Evolutionary conservation across 139 green algal species (phyloP), one percentile per base, ranked within the genome.

Genomic region (Chlorella sp.): DNA sequence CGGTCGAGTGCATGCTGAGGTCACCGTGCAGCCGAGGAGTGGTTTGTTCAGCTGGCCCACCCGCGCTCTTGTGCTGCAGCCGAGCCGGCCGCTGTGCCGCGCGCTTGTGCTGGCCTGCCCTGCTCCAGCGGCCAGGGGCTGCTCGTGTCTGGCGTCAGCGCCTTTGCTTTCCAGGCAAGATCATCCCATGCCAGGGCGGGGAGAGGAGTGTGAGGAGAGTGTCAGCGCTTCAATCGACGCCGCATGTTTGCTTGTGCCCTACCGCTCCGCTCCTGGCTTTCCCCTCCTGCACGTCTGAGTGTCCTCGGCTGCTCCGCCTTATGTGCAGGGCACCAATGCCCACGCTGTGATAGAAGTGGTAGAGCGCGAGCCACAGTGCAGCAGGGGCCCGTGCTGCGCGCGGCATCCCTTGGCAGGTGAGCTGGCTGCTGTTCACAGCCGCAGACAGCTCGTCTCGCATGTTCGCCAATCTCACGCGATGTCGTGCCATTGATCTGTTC

Each of bases 281-380:
- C 64, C 78, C 81, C 0, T 83, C 1, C 45, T 21, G 0, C 31
- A 36, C 31, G 9, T 25, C 58, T 41, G 38, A 21, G n/a, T 64
- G 7, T 29, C 11, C 14, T 35, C 53, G 23, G 23, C 11, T 17
- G 33, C 33, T 43, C 53, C 35, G 23, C 19, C 17, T 8, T 11
- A 80, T 72, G 63, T 70, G 35, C 79, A 87, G 73, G 87, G 87
- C 50, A 91, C 87, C 35, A 87, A 89, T 40, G 81, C 84, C 8
- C 79, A 86, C 50, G 81, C 67, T 1, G n/a, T 84, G 27, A 40
- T 87, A 17, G 60, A 72, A 6, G n/a, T 71, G 40, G 43, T 71
- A 0, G 69, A 81, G 29, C n/a, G n/a, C n/a, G n/a, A n/a, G n/a
- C n/a, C n/a, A n/a, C n/a, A n/a, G n/a, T n/a, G n/a, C n/a, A n/a